Conservation (phyloP, 768 basidiomycete genomes). For the Pluteus cervinus region DNA sequence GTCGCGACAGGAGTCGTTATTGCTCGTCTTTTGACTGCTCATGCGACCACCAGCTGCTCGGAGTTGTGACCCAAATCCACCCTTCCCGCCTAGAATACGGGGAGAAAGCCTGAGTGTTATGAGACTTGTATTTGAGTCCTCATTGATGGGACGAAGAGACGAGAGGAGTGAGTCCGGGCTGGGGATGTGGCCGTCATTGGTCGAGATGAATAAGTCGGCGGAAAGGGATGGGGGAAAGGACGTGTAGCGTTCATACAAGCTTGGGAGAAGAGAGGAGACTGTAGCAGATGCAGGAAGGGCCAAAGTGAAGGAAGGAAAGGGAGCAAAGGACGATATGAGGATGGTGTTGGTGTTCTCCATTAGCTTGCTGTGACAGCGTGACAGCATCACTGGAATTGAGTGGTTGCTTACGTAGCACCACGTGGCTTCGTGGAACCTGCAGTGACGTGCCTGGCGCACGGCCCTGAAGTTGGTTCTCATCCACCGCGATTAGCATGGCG, state of each 20-base stretch:
- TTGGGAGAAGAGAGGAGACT: constrained; percentile 23
- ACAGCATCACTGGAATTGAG: not conserved
- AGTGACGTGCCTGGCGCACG: too few relatives aligned
- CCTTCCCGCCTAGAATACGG: constrained; percentile 83
- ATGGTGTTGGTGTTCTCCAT: constrained; percentile 28
- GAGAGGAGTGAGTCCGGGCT: constrained; percentile 18
- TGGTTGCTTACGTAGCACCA: not conserved
- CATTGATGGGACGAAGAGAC: constrained; percentile 15
- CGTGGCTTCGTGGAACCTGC: too few relatives aligned
- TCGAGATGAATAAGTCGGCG: constrained; percentile 27
- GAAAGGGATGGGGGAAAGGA: constrained; percentile 25
- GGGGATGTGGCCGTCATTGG: constrained; percentile 30
- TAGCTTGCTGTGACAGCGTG: not conserved
- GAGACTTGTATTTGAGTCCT: constrained; percentile 21
- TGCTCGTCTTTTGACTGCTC: constrained; percentile 93
- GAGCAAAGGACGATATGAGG: constrained; percentile 34
- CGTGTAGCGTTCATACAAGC: constrained; percentile 29
- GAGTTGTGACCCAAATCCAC: constrained; percentile 95
- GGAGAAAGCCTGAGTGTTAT: constrained; percentile 73
- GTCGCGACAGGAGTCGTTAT: constrained; percentile 93
- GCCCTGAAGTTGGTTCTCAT: not conserved
- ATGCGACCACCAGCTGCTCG: constrained; percentile 96
- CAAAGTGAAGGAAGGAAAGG: constrained; percentile 30
- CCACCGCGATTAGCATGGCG: constrained; percentile 13
- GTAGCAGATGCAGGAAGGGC: constrained; percentile 21